Conservation (phyloP, 106 monocot genomes). For the Amphibolis antarctica region DNA sequence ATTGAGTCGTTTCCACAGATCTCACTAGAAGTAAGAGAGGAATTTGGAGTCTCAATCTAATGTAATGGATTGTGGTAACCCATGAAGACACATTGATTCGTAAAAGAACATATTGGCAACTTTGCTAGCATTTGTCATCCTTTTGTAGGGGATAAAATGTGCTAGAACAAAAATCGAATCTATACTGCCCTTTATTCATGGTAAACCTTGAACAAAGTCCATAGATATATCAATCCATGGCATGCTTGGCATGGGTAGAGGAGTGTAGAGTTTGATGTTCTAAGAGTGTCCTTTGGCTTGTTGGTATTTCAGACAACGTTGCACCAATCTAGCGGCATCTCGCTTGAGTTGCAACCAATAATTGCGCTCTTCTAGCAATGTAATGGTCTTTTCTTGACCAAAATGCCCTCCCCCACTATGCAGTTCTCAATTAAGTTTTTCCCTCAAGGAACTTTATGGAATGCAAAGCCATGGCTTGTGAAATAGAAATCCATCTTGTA, state of each 20-base stretch:
- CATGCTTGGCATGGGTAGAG: background rate
- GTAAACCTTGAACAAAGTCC: background rate
- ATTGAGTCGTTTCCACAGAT: too few relatives aligned
- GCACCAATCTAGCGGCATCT: background rate
- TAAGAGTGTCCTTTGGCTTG: background rate
- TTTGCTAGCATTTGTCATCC: background rate
- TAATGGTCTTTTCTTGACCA: background rate
- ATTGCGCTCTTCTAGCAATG: background rate
- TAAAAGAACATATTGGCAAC: background rate
- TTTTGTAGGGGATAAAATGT: background rate
- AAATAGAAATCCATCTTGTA: background rate
- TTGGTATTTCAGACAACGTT: background rate
- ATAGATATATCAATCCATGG: background rate
- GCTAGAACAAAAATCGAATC: background rate
- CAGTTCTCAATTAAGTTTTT: background rate
- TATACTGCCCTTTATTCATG: background rate
- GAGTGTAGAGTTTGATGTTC: background rate
- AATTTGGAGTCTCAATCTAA: background rate
- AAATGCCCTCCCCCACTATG: constrained; percentile 6
- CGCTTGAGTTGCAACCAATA: background rate
- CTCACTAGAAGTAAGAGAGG: background rate
- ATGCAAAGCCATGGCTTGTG: background rate
- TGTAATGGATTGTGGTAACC: background rate
- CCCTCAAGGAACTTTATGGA: background rate
- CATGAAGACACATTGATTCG: background rate